Evolutionary conservation across 768 basidiomycete species (phyloP), one percentile per base, ranked within the genome.

Genomic region (Macrolepiota albuminosa): DNA sequence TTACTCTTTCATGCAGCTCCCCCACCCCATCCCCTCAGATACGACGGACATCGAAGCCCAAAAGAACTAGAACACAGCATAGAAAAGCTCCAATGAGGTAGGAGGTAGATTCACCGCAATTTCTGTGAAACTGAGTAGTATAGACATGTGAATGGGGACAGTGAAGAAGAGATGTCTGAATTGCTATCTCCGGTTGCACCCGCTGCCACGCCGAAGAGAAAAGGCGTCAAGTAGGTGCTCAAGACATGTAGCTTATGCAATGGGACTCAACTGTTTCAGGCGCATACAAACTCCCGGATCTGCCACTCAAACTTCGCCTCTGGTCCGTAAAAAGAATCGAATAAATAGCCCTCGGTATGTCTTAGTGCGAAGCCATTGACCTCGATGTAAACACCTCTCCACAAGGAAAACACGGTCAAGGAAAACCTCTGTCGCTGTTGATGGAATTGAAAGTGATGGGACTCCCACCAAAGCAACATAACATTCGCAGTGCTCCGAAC

Each of bases 151-250:
- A 24, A 46, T 29, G 52, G 40, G 16, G 46, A 56, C 13, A 39
- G 65, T 36, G 66, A 62, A 29, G 66, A 66, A 11, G 59, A 66
- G 69, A 59, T 61, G 58, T 33, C 62, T 58, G 60, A 60, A 43
- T 33, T 52, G n/a, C 18, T 37, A n/a, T 65, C 71, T 43, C 63
- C 63, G 36, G 57, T 62, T 46, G 60, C 42, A 31, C 7, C 40
- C 14, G 59, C 55, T 6, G 57, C 52, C 16, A 72, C 73, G 2
- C 73, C 73, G 8, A 73, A 70, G 63, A 71, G 67, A 60, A 70
- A 70, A 58, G 71, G 73, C 39, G 61, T 68, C 8, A 75, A 74
- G 73, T 75, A 43, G 59, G 69, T 58, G 26, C 8, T 26, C 21
- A 26, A 11, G 4, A 21, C 13, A 18, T 52, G 10, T 34, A 24